These are phyloP conservation scores for Plasmodium cynomolgi DNA, from an alignment of 169 alveolate species.

Conservation along the genomic window DNA sequence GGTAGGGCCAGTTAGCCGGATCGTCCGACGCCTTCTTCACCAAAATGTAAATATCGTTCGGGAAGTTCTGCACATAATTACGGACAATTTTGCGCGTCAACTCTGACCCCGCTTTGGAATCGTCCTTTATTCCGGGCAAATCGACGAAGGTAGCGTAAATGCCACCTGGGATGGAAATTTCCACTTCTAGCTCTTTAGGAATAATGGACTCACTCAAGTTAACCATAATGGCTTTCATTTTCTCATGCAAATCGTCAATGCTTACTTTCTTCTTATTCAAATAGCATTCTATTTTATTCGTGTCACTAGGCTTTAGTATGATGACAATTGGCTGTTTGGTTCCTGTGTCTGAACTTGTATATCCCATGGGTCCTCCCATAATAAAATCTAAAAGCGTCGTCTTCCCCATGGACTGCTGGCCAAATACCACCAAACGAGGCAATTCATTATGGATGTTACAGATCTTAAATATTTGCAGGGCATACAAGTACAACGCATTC, in stretches of 20 bases:
- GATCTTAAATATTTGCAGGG: conserved; percentile 88
- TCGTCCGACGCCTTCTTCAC: conserved; percentile 92
- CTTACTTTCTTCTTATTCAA: conserved; percentile 74
- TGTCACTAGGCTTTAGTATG: conserved; percentile 83
- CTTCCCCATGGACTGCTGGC: conserved; percentile 93
- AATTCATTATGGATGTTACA: conserved; percentile 90
- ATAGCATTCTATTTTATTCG: conserved; percentile 72
- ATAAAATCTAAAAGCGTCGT: conserved; percentile 91
- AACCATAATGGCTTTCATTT: conserved; percentile 86
- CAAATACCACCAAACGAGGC: conserved; percentile 92
- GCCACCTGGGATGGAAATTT: conserved; percentile 89
- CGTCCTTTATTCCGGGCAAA: conserved; percentile 92
- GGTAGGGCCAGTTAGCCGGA: conserved; percentile 94
- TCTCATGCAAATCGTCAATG: conserved; percentile 85
- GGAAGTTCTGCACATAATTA: conserved; percentile 88
- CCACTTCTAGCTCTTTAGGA: conserved; percentile 88
- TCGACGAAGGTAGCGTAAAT: conserved; percentile 92
- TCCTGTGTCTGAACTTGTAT: conserved; percentile 91
- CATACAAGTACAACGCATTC: conserved; percentile 84
- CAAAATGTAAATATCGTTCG: conserved; percentile 90
- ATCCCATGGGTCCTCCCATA: conserved; percentile 94
- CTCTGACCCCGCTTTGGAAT: conserved; percentile 90
- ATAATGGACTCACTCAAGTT: conserved; percentile 82
- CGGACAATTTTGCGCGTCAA: conserved; percentile 89
- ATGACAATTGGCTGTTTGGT: conserved; percentile 92